Evolutionary conservation across 2,329 filamentous ascomycete species (phyloP), one percentile per base, ranked within the genome.

Genomic region (Exophiala xenobiotica): DNA sequence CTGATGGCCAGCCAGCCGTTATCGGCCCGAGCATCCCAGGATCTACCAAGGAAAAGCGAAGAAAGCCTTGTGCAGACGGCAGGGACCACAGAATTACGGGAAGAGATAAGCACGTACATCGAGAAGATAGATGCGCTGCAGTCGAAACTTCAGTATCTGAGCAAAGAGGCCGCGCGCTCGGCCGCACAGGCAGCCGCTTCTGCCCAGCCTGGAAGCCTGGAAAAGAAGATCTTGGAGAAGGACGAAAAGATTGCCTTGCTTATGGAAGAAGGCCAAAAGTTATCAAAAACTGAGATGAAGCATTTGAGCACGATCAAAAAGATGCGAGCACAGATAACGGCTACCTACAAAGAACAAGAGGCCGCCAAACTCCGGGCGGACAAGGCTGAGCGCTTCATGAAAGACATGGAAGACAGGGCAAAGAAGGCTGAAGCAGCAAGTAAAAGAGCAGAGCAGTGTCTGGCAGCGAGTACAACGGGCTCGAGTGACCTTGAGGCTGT

Each of bases 41-140:
- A 73, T 37, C 54, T 50, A 19, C 33, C 27, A 53, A 18, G 57
- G 46, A 39, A 61, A 60, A 51, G 42, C 53, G 19, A 64, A 65
- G 46, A 66, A n/a, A 24, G 18, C 33, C 19, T 20, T 11, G n/a
- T 19, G 11, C 39, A 8, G 20, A 4, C 19, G 18, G 58, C 54
- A 27, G 51, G 55, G 23, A 31, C 33, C 7, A 24, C 31, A 35
- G 51, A 55, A 45, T 18, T 57, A 29, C 51, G 54, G 46, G 88
- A 93, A 61, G 93, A 97, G 66, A 79, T 90, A 33, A 84, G 93
- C 63, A 80, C 79, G 42, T 89, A 96, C 57, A 79, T 92, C 5
- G 93, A 99, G 70, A 84, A 87, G 27, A 93, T 96, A 49, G 93
- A 99, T 73, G 87, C 91, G 3, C 73, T 99, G 1, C 89, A 97